These are phyloP conservation scores for Lentinula aciculospora DNA, from an alignment of 768 basidiomycete species.

Conservation along the genomic window DNA sequence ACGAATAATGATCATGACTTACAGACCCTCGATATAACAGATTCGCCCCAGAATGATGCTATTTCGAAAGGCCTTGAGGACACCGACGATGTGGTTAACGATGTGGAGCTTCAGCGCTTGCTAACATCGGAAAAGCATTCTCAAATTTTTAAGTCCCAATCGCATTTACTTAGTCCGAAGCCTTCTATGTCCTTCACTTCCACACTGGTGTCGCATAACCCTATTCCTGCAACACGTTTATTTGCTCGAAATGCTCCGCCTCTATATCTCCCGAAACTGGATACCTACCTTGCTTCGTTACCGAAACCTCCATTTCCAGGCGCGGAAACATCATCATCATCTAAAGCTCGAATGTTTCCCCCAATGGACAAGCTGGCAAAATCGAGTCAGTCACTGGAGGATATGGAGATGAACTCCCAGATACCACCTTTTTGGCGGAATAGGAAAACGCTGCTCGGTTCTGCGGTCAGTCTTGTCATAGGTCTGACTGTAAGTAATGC, in stretches of 20 bases:
- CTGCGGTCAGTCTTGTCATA: conserved; percentile 39
- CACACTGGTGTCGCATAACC: conserved; percentile 26
- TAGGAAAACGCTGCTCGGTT: conserved; percentile 44
- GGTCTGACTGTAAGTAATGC: conserved; percentile 45
- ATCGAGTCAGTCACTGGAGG: conserved; percentile 45
- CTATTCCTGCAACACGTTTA: conserved; percentile 49
- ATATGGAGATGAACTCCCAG: conserved; percentile 51
- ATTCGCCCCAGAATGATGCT: background rate
- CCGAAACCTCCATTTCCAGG: conserved; percentile 35
- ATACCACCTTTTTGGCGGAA: conserved; percentile 50
- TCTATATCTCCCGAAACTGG: conserved; percentile 57
- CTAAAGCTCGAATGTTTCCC: conserved; percentile 43
- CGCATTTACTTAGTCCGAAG: background rate
- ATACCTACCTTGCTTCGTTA: conserved; percentile 47
- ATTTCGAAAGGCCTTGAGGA: background rate
- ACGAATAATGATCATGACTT: conserved; percentile 2
- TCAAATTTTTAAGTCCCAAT: background rate
- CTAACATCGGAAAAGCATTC: background rate
- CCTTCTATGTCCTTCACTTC: background rate
- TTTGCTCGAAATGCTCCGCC: conserved; percentile 57
- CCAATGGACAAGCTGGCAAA: conserved; percentile 54
- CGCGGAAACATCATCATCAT: conserved; percentile 15
- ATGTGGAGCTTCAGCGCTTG: background rate
- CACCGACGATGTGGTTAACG: conserved; percentile 10
- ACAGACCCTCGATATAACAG: conserved; percentile 5